Conservation (phyloP, 345 rosid genomes). For the Populus nigra region DNA sequence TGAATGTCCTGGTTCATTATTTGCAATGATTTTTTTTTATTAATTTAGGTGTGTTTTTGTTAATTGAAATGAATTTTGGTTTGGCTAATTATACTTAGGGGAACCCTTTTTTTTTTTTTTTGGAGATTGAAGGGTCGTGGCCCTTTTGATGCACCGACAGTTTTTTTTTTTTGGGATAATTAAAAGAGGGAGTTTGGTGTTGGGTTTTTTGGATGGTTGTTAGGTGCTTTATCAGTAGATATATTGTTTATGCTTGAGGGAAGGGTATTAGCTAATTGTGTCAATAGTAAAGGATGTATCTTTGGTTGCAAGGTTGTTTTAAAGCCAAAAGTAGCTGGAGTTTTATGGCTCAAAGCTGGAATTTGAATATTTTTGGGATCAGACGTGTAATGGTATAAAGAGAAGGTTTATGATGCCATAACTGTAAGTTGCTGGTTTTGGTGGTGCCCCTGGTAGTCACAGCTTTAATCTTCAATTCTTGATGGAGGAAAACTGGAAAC, state of each 20-base stretch:
- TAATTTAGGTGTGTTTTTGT: background rate
- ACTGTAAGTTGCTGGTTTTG: background rate
- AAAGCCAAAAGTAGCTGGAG: background rate
- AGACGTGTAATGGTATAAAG: background rate
- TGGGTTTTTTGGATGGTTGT: background rate
- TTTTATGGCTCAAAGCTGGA: background rate
- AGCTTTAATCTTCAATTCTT: background rate
- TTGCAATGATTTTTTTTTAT: no score
- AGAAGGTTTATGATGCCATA: background rate
- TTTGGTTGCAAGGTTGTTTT: background rate
- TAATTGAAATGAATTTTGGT: background rate
- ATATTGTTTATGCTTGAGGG: background rate
- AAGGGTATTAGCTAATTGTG: background rate
- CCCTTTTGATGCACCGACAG: slow-evolving; percentile 16
- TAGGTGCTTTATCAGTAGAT: background rate
- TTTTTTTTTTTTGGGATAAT: background rate
- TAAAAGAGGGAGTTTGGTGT: background rate
- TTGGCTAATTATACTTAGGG: background rate
- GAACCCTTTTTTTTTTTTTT: background rate
- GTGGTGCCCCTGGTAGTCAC: background rate
- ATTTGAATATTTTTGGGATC: slow-evolving; percentile 5
- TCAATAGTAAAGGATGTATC: background rate
- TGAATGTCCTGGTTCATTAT: no score
- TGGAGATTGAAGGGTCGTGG: background rate
- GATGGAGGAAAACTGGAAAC: background rate